Base-by-base conservation (phyloP, 768 basidiomycete genomes). In the Lyophyllum atratum region DNA sequence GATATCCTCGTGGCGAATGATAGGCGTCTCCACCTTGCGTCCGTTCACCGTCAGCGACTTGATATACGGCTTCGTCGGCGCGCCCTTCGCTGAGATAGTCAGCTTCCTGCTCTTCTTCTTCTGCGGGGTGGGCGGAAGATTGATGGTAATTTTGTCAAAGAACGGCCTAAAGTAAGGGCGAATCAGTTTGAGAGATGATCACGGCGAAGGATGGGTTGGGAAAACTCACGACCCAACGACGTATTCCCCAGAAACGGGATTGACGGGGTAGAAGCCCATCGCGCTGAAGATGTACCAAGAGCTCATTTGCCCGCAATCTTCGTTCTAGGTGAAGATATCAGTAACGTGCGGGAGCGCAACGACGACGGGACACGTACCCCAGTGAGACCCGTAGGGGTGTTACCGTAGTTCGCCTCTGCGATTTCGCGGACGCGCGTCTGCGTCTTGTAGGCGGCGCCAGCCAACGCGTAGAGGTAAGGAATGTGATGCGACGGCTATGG, bases 271-370 rank as follows among this genome's bases (percentile, higher is more conserved):
- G 69, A 93, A 90, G 1, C 92, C 91, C 70, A 94, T 78, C 0
- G 90, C 84, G 49, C 84, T 87, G 73, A 92, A 93, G 14, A 93
- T 79, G 63, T 87, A 93, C 92, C 92, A 93, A 0, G 91, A 89
- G 63, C 88, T 90, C 92, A 93, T 93, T 68, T 94, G 92, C 1
- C 92, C 91, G 60, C 91, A 93, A 66, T 94, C 92, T 68, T 94
- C 92, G 63, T 93, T 94, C 87, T 92, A 58, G 24, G 53, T 10
- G 52, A 8, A 11, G 14, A 28, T 9, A 34, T 33, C 2, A 40
- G 15, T 26, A 33, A n/a, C 11, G n/a, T 24, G 33, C 8, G 12
- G 44, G 22, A 8, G 5, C 17, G 14, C 39, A 28, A 33, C 44
- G 34, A 24, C 19, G 22, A 19, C 28, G 8, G 45, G 15, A 24